Conservation (phyloP, 2,329 filamentous ascomycete genomes). For the Nothophoma quercina region DNA sequence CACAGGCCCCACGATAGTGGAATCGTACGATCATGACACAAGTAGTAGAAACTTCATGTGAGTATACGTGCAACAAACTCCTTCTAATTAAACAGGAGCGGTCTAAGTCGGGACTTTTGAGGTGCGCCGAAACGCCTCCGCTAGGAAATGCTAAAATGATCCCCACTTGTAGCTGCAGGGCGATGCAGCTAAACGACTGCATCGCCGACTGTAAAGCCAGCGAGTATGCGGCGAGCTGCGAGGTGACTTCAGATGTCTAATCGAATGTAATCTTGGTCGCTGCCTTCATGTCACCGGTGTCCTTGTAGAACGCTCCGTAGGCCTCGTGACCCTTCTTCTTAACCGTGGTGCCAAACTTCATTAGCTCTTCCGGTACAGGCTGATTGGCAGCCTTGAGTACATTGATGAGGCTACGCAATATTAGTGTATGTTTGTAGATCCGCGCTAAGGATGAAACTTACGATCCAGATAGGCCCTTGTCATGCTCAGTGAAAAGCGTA, state of each 20-base stretch:
- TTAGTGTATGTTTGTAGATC: slow-evolving; percentile 17
- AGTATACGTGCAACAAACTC: slow-evolving; percentile 6
- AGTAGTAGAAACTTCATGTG: slow-evolving; percentile 7
- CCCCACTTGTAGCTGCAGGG: slow-evolving; percentile 25
- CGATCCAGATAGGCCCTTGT: slow-evolving; percentile 90
- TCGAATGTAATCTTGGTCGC: slow-evolving; percentile 95
- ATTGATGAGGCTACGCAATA: slow-evolving; percentile 77
- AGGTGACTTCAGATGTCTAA: slow-evolving; percentile 27
- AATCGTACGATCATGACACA: slow-evolving; percentile 17
- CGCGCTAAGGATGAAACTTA: slow-evolving; percentile 60
- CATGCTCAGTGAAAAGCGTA: slow-evolving; percentile 93
- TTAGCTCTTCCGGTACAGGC: slow-evolving; percentile 83
- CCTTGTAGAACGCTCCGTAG: slow-evolving; percentile 95
- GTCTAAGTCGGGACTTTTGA: slow-evolving; percentile 22
- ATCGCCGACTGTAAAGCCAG: slow-evolving; percentile 18
- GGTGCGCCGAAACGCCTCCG: slow-evolving; percentile 35
- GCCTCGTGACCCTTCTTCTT: slow-evolving; percentile 98
- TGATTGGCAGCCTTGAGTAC: slow-evolving; percentile 94
- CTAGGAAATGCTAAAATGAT: slow-evolving; percentile 26
- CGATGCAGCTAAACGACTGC: slow-evolving; percentile 17
- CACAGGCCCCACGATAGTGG: slow-evolving; percentile 5
- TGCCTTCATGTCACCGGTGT: slow-evolving; percentile 81
- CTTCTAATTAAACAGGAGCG: slow-evolving; percentile 18
- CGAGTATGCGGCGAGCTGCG: slow-evolving; percentile 11
- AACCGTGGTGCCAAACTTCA: slow-evolving; percentile 97